Percentiles rank a stretch among this genome's conserved stretches.
These are phyloP conservation scores for Eimeria tenella DNA, from an alignment of 169 alveolate genomes.

Conservation along the genomic window DNA sequence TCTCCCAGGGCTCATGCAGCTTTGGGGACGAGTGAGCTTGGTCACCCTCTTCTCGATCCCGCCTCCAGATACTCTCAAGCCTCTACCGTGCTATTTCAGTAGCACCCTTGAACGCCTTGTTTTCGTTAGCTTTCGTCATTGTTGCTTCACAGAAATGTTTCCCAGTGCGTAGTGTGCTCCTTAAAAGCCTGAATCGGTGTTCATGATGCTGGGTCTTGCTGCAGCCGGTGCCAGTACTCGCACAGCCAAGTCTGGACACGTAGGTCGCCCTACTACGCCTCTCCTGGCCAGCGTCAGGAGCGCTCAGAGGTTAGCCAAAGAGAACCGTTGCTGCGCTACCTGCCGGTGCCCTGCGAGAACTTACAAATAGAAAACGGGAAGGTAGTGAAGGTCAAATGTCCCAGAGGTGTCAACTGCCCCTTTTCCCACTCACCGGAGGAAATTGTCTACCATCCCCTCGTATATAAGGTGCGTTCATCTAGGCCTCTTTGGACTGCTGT, in stretches of 20 bases:
- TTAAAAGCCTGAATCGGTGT: neutral
- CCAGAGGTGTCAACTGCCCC: constrained; percentile 92
- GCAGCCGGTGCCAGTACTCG: constrained; percentile 90
- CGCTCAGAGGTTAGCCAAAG: constrained; percentile 81
- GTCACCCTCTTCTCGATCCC: too few relatives aligned
- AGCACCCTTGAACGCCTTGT: too few relatives aligned
- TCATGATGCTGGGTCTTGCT: neutral
- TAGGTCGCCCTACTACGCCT: constrained; percentile 90
- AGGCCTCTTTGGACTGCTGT: too few relatives aligned
- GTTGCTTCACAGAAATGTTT: neutral
- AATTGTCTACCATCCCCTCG: constrained; percentile 93
- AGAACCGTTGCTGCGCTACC: constrained; percentile 85
- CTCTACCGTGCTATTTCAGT: too few relatives aligned
- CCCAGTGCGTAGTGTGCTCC: neutral
- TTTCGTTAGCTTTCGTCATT: too few relatives aligned
- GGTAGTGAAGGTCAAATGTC: constrained; percentile 83
- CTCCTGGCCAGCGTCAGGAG: constrained; percentile 82
- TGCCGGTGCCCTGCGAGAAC: constrained; percentile 90
- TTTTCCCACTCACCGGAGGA: constrained; percentile 95
- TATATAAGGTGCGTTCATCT: constrained; percentile 88
- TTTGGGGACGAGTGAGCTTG: constrained; percentile 80
- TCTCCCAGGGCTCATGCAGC: constrained; percentile 76
- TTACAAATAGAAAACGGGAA: constrained; percentile 87
- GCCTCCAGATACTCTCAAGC: too few relatives aligned
- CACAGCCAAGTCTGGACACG: constrained; percentile 90